A percentile compares a stretch with the other conserved stretches of the same genome.
Evolutionary conservation across 352 stramenopile species (phyloP).

Genomic region (Pythium biforme): DNA sequence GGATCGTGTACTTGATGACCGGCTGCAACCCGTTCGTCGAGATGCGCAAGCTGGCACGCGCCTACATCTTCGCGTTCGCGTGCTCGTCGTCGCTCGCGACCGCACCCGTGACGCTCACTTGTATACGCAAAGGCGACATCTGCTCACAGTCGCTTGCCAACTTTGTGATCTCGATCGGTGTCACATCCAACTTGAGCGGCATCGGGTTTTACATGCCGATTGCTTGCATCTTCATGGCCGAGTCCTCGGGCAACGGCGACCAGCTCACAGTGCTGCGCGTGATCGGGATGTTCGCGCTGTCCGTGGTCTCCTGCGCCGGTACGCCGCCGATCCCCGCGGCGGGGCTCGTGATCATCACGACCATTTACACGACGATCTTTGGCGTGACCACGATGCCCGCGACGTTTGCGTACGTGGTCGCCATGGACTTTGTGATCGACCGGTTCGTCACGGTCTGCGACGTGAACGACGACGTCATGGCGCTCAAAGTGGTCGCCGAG

Average conservation of each 20-base stretch:
- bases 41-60: constrained; percentile 58
- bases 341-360: constrained; percentile 24
- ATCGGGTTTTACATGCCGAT: constrained; percentile 61
- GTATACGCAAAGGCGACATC: constrained; percentile 54
- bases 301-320: constrained; percentile 45
- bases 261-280: constrained; percentile 47
- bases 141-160: constrained; percentile 72
- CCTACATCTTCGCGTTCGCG: constrained; percentile 68
- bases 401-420: constrained; percentile 39
- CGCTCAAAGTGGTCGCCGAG: constrained; percentile 22
- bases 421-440: constrained; percentile 55
- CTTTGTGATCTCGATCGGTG: constrained; percentile 70
- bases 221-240: constrained; percentile 58
- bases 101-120: constrained; percentile 58
- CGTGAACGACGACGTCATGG: constrained; percentile 40
- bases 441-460: constrained; percentile 65
- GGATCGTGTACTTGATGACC: constrained; percentile 27
- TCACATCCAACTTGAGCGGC: constrained; percentile 57
- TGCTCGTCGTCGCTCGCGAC: constrained; percentile 67
- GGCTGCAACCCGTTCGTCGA: constrained; percentile 64
- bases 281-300: constrained; percentile 56
- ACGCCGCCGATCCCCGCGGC: constrained; percentile 53
- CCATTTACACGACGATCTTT: constrained; percentile 10
- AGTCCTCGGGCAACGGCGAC: constrained; percentile 54
- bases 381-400: constrained; percentile 36